Evolutionary conservation across 495 filamentous ascomycete genomes (phyloP), one percentile per base, ranked within the genome.

Genomic region (Podospora comata): DNA sequence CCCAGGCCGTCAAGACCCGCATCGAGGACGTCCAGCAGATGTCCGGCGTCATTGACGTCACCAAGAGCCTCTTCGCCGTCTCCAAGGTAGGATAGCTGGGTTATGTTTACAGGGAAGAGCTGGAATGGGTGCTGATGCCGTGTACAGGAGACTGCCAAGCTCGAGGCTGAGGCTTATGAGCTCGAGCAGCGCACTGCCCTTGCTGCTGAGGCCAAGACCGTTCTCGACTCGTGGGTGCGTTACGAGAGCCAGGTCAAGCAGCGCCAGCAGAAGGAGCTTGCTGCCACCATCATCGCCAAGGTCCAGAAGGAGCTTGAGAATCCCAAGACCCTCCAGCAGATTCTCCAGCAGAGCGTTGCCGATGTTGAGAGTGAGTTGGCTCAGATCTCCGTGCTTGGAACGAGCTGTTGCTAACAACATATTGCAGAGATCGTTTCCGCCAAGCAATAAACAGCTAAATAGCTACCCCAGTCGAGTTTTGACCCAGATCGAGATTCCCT

Each of bases 231-330:
- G 63, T 98, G 96, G 95, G 93, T 97, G 67, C 89, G 95, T 75
- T 99, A 99, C 80, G 95, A 99, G 85, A 85, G 90, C 67, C 95
- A 98, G 85, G 93, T 98, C 75, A 99, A 97, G 91, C 90, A 93
- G 83, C 88, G 95, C 77, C 92, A 98, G 85, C 95, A 99, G 87
- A 89, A 85, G 79, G 95, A 99, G 87, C 86, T 99, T 72, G 92
- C 95, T 65, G 90, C 97, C 77, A 85, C 81, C 77, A 83, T 99
- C 80, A 98, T 99, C 73, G 87, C 87, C 81, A 99, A 96, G 88
- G 94, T 97, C 74, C 89, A 90, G 80, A 97, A 97, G 88, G 95
- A 97, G 86, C 87, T 99, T 62, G 93, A 97, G 87, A 97, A 89
- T 85, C 95, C 96, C 71, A 97, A 91, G 86, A 86, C 88, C 73